Conservation (phyloP, 331 rosid species). For the Quercus tomentella region DNA sequence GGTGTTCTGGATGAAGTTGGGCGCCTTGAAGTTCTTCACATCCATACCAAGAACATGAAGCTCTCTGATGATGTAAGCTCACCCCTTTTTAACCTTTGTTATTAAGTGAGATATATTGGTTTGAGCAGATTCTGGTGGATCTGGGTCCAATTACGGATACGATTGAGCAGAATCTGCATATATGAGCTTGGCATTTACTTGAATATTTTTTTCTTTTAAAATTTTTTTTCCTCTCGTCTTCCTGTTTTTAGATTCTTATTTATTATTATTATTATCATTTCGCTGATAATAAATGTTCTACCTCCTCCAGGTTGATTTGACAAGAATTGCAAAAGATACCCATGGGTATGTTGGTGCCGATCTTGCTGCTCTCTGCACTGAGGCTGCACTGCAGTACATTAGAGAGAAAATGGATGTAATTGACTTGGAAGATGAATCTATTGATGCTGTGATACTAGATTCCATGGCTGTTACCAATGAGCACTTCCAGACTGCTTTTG, state of each 20-base stretch:
- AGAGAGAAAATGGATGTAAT: conserved; percentile 65
- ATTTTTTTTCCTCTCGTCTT: neutral
- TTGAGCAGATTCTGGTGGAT: neutral
- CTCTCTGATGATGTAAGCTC: conserved; percentile 68
- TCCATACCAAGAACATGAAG: conserved; percentile 77
- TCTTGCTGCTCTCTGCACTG: conserved; percentile 70
- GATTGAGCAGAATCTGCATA: neutral
- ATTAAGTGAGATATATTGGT: neutral
- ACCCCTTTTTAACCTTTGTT: neutral
- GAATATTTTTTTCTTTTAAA: neutral
- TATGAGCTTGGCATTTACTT: neutral
- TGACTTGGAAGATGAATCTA: conserved; percentile 55
- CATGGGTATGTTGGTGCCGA: conserved; percentile 71
- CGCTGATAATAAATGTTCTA: neutral
- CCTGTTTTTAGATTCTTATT: neutral
- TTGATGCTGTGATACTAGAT: conserved; percentile 52
- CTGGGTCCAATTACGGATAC: neutral
- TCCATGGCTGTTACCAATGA: conserved; percentile 58
- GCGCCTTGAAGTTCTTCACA: conserved; percentile 74
- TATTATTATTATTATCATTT: neutral
- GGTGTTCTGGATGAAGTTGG: conserved; percentile 78
- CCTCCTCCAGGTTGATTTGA: conserved; percentile 53
- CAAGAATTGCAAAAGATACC: conserved; percentile 55
- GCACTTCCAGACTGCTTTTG: conserved; percentile 60
- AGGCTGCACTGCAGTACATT: conserved; percentile 59